These are phyloP conservation scores for Daldinia vernicosa DNA, from an alignment of 495 filamentous ascomycete species.

Conservation along the genomic window DNA sequence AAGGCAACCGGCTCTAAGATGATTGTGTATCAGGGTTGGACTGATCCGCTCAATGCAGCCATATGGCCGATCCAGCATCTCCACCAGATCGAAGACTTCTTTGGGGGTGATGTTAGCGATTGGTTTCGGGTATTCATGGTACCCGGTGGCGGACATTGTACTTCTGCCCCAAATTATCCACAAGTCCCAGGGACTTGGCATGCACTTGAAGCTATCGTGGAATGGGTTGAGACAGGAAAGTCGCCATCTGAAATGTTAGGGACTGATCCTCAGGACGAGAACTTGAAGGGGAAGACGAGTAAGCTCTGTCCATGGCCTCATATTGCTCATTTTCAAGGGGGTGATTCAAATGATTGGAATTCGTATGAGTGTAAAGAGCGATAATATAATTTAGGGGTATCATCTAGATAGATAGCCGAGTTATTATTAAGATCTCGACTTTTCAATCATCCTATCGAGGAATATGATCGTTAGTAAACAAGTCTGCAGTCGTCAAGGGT, in stretches of 20 bases:
- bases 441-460: too few relatives aligned
- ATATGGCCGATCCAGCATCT: constrained; percentile 56
- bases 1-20: constrained; percentile 49
- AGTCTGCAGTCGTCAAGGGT: too few relatives aligned
- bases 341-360: constrained; percentile 39
- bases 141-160: constrained; percentile 55
- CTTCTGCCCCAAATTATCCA: constrained; percentile 45
- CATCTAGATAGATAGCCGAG: neutral
- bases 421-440: too few relatives aligned
- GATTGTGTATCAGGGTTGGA: constrained; percentile 54
- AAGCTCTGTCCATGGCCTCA: constrained; percentile 53
- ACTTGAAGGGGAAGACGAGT: constrained; percentile 41
- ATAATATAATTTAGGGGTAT: neutral
- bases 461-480: too few relatives aligned
- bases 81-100: constrained; percentile 45
- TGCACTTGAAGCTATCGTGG: constrained; percentile 42
- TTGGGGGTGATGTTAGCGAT: constrained; percentile 43
- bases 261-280: constrained; percentile 43
- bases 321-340: constrained; percentile 40
- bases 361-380: constrained; percentile 25
- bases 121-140: constrained; percentile 54
- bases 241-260: constrained; percentile 41
- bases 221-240: constrained; percentile 47
- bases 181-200: constrained; percentile 49
- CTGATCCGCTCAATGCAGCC: constrained; percentile 52